Percentiles rank a stretch among this genome's conserved stretches.
phyloP scores from a whole-genome alignment of 352 stramenopile species.

The Globisporangium ultimum region DNA sequence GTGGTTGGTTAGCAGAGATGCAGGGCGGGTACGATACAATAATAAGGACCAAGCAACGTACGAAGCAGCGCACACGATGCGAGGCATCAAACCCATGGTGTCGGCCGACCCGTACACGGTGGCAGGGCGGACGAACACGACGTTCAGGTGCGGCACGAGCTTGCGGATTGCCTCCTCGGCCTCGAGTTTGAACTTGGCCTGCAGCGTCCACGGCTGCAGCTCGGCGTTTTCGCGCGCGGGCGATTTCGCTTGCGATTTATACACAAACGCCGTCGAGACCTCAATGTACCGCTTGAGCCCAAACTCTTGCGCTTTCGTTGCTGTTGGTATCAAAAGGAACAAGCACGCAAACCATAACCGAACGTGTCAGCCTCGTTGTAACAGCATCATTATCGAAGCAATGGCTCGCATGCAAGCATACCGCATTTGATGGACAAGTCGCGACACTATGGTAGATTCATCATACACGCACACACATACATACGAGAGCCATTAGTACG shows the following conservation, averaged over 20 bases:
- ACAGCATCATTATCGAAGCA: not conserved
- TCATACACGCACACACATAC: not conserved
- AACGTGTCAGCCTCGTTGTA: not conserved
- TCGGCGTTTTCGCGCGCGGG: constrained; percentile 57
- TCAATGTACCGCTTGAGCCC: constrained; percentile 80
- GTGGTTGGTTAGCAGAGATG: too few species aligned
- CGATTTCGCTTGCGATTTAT: constrained; percentile 80
- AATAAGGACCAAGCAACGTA: constrained; percentile 27
- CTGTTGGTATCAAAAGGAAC: constrained; percentile 16
- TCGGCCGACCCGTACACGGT: constrained; percentile 82
- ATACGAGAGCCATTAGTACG: too few species aligned
- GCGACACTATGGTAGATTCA: constrained; percentile 48
- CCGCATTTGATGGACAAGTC: constrained; percentile 83
- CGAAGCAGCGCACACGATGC: constrained; percentile 80
- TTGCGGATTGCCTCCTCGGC: constrained; percentile 69
- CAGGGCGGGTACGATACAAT: too few species aligned
- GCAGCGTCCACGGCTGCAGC: constrained; percentile 77
- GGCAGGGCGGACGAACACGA: constrained; percentile 70
- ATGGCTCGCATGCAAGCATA: constrained; percentile 22
- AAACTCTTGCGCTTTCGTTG: constrained; percentile 60
- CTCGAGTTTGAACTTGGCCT: constrained; percentile 86
- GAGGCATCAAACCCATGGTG: constrained; percentile 78
- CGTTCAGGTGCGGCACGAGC: constrained; percentile 43
- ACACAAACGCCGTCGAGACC: constrained; percentile 86
- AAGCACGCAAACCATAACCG: not conserved